A percentile compares a stretch with the other conserved stretches of the same genome.
Evolutionary conservation across 108 stramenopile species (phyloP).

Genomic region (Skeletonema potamos): DNA sequence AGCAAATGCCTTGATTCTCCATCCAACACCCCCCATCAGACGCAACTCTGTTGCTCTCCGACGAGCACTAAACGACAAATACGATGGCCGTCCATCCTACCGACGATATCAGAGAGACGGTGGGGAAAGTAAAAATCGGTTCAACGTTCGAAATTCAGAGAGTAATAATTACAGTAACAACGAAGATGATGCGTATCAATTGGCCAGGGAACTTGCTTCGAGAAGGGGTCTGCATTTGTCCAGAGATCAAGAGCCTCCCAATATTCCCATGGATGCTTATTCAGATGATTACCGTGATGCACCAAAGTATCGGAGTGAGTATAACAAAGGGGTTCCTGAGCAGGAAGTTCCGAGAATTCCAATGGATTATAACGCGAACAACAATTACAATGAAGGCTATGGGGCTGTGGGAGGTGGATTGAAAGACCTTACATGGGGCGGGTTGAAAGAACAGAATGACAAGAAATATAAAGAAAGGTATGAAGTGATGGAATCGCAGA

Average conservation of each 20-base stretch:
- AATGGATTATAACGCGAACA: background rate
- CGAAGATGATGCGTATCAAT: background rate
- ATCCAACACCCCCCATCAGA: background rate
- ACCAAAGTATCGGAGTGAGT: background rate
- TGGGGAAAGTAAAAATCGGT: background rate
- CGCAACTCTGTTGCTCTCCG: background rate
- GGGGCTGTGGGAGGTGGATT: background rate
- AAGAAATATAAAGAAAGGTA: background rate
- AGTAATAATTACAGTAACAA: background rate
- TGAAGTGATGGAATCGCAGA: background rate
- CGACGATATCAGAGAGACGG: background rate
- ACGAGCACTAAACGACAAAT: background rate
- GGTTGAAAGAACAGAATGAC: background rate
- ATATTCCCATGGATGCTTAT: background rate
- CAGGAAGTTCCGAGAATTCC: background rate
- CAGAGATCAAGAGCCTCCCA: background rate
- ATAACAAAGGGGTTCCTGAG: background rate
- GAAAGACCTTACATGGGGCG: background rate
- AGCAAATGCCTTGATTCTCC: background rate
- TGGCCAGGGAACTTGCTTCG: background rate
- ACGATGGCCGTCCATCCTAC: constrained; percentile 1
- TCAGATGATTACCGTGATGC: background rate
- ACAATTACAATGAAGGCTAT: background rate
- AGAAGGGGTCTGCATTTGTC: background rate
- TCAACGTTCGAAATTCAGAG: background rate